Base-by-base conservation (phyloP, 2,329 filamentous ascomycete genomes). In the Ophiostoma sp. region DNA sequence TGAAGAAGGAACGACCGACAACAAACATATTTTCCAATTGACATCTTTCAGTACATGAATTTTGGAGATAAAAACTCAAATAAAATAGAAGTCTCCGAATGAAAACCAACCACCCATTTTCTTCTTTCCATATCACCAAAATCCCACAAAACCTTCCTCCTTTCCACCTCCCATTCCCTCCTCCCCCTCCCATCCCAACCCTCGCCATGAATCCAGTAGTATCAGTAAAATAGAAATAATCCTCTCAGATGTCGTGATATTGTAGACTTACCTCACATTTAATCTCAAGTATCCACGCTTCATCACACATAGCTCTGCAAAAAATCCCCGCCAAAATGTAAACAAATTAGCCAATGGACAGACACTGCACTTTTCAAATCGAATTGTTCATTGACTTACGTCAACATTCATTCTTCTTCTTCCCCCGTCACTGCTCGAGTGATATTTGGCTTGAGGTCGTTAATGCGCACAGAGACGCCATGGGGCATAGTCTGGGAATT, bases 401-500 rank as follows among this genome's bases (percentile, higher is more conserved):
- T 12, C 2, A 19, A 1, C 59, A 22, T 3, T 19, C 5, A 8
- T 0, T 33, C 9, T 33, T 7, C 4, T 11, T 42, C 59, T 9
- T 19, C 12, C 17, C 36, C 31, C 8, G 2, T n/a, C 59, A 55
- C 50, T 25, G 22, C 50, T 28, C 22, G 50, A 52, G 22, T 57
- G 8, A 17, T 33, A 7, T 59, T 33, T 15, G 59, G 33, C 19
- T 22, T 64, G 36, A 8, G 25, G 22, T 50, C 25, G 64, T 50
- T 48, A 17, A 6, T 50, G 42, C 64, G 42, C 64, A 68, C 64
- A 68, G 42, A 50, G 25, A n/a, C 64, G 64, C 64, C 25, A 50
- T n/a, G 64, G 45, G 42, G 33, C 42, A 9, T 42, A 28, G 39
- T 33, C 42, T 7, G 33, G 22, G 25, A 4, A 19, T 50, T 33